Base-by-base conservation (phyloP, 345 rosid species). In the Fremontodendron californicum region DNA sequence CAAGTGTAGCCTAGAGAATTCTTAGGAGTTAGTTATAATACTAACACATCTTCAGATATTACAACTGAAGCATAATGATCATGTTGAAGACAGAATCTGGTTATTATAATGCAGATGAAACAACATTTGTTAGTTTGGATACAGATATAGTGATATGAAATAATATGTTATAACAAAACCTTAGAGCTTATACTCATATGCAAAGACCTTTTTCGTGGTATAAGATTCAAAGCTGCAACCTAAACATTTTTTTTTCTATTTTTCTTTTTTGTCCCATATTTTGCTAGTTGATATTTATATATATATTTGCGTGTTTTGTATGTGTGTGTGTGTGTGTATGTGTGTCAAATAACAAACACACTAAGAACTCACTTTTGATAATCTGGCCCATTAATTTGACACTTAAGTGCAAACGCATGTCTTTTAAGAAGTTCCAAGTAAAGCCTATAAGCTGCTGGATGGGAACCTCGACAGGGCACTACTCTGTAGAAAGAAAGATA, bases 401-500 rank as follows among this genome's bases (percentile, higher is more conserved):
- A 85, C 74, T 86, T 85, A 55, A 89, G 84, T 5, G 79, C 58
- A 81, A 91, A 90, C 43, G 85, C 91, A 58, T 92, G 83, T 78
- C 97, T 87, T 81, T 86, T 91, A 46, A 92, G 85, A 15, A 96
- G 95, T 82, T 96, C 99, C 87, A 92, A 52, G 80, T 91, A 94
- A 43, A 96, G 91, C 78, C 98, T 89, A 76, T 91, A 96, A 13
- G 97, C 96, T 5, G 88, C 90, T 21, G 86, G 88, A 55, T 87
- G 94, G 35, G 82, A 81, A 73, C 55, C 72, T 78, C 99, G 85
- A 37, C 73, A 78, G 15, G 98, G 91, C 75, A 91, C 81, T 74
- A 93, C 91, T 78, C 99, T 96, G 88, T 27, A 70, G 65, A 39
- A 54, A 78, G 40, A 73, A 77, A 21, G 49, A 75, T n/a, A 71